Percentiles rank a stretch among this genome's conserved stretches.
Evolutionary conservation across 2,329 filamentous ascomycete species (phyloP).

Genomic region (Monosporascus sp.): DNA sequence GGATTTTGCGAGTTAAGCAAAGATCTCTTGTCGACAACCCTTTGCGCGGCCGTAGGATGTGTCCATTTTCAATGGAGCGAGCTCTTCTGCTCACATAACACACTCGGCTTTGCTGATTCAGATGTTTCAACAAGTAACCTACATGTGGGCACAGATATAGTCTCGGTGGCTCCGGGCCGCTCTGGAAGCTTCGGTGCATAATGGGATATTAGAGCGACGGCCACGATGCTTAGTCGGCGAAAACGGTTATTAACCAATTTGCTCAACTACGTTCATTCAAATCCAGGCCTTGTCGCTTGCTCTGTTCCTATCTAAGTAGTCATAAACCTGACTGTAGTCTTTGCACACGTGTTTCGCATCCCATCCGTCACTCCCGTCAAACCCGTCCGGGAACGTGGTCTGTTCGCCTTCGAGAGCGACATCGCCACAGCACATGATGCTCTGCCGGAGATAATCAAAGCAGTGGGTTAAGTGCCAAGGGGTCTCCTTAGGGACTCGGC

Average conservation of each 20-base stretch:
- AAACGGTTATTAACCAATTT: neutral
- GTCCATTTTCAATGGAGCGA: too few relatives aligned
- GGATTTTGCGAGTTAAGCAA: too few relatives aligned
- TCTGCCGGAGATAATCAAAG: slow-evolving; percentile 27
- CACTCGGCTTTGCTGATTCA: too few relatives aligned
- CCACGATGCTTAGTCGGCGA: too few relatives aligned
- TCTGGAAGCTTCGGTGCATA: too few relatives aligned
- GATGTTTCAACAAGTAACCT: too few relatives aligned
- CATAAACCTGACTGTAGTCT: slow-evolving; percentile 31
- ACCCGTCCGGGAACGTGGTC: slow-evolving; percentile 32
- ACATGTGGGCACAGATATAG: too few relatives aligned
- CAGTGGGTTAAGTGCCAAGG: slow-evolving; percentile 35
- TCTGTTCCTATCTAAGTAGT: slow-evolving; percentile 29
- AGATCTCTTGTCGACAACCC: too few relatives aligned
- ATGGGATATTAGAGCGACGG: too few relatives aligned
- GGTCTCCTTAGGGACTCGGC: slow-evolving; percentile 24
- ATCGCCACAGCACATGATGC: slow-evolving; percentile 26
- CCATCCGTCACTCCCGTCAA: slow-evolving; percentile 37
- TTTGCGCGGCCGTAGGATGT: too few relatives aligned
- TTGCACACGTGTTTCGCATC: slow-evolving; percentile 39
- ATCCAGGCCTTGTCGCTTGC: slow-evolving; percentile 34
- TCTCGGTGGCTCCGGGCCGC: too few relatives aligned
- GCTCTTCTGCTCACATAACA: too few relatives aligned
- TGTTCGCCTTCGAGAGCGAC: slow-evolving; percentile 31
- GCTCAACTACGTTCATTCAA: slow-evolving; percentile 12